Evolutionary conservation across 2,329 filamentous ascomycete species (phyloP).

Genomic region (Epichloe sp.): DNA sequence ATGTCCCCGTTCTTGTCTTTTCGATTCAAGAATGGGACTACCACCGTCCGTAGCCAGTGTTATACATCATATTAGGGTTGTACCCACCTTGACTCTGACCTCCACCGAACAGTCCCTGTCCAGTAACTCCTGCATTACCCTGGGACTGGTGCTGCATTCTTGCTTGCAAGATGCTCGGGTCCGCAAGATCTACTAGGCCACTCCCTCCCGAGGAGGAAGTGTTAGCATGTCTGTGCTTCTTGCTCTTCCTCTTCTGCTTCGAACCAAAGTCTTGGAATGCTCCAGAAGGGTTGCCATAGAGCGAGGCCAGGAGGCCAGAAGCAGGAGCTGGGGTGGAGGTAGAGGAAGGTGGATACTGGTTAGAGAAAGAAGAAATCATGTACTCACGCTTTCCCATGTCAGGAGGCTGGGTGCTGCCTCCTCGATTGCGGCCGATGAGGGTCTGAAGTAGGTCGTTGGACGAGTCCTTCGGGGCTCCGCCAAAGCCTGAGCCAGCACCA

Average conservation of each 20-base stretch:
- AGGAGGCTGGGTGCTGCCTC: slow-evolving; percentile 57
- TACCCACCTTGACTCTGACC: slow-evolving; percentile 92
- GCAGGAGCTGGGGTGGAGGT: slow-evolving; percentile 76
- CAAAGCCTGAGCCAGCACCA: slow-evolving; percentile 53
- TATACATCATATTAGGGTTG: slow-evolving; percentile 76
- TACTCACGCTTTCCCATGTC: slow-evolving; percentile 97
- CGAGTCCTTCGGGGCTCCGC: slow-evolving; percentile 55
- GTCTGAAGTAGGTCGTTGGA: slow-evolving; percentile 59
- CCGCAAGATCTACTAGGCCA: slow-evolving; percentile 99
- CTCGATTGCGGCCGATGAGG: slow-evolving; percentile 59
- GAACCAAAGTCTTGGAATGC: slow-evolving; percentile 82
- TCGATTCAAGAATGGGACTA: slow-evolving; percentile 21
- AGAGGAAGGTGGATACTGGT: slow-evolving; percentile 71
- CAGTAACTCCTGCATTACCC: slow-evolving; percentile 67
- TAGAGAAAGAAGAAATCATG: slow-evolving; percentile 84
- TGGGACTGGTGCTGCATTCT: slow-evolving; percentile 83
- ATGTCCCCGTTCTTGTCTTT: slow-evolving; percentile 2
- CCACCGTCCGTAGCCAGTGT: slow-evolving; percentile 57
- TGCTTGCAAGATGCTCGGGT: slow-evolving; percentile 98
- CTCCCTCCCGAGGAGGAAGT: slow-evolving; percentile 99
- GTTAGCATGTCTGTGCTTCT: slow-evolving; percentile 99
- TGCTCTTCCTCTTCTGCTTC: slow-evolving; percentile 99
- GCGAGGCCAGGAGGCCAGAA: slow-evolving; percentile 80
- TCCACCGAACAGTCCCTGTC: slow-evolving; percentile 70
- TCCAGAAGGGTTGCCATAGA: slow-evolving; percentile 78